These are phyloP conservation scores for Suillus tomentosus DNA, from an alignment of 768 basidiomycete species.

Conservation along the genomic window DNA sequence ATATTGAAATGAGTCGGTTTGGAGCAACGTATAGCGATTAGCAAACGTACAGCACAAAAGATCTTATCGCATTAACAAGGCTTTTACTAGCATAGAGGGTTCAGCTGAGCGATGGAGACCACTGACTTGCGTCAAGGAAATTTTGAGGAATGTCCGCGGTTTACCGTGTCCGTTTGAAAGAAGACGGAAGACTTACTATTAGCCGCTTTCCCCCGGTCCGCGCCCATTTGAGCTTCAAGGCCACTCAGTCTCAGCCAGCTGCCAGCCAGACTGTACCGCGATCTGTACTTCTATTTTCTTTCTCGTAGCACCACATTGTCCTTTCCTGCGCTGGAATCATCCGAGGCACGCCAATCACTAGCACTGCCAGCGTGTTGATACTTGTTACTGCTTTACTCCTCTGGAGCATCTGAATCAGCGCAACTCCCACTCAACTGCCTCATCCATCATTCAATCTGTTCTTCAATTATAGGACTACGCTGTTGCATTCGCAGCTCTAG, in stretches of 20 bases:
- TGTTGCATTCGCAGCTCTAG: conserved; percentile 22
- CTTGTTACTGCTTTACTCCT: conserved; percentile 6
- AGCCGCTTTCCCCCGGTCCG: conserved; percentile 7
- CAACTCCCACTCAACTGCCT: conserved; percentile 8
- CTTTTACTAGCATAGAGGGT: background rate
- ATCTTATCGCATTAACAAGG: background rate
- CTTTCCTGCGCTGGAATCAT: background rate
- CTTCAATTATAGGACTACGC: conserved; percentile 3
- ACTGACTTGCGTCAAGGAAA: background rate
- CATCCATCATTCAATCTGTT: conserved; percentile 11
- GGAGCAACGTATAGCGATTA: too few relatives aligned
- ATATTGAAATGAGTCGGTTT: too few relatives aligned
- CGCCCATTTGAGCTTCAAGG: background rate
- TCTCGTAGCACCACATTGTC: too few relatives aligned
- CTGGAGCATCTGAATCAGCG: conserved; percentile 3
- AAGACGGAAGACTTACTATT: background rate
- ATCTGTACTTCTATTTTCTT: background rate
- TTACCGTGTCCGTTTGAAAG: background rate
- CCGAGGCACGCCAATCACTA: background rate
- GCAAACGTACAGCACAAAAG: background rate
- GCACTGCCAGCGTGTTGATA: conserved; percentile 11
- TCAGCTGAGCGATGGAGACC: background rate
- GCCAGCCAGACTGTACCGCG: too few relatives aligned
- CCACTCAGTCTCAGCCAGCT: background rate
- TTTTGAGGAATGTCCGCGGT: background rate